Evolutionary conservation across 108 stramenopile species (phyloP), one percentile per base, ranked within the genome.

Genomic region (Skeletonema marinoi): DNA sequence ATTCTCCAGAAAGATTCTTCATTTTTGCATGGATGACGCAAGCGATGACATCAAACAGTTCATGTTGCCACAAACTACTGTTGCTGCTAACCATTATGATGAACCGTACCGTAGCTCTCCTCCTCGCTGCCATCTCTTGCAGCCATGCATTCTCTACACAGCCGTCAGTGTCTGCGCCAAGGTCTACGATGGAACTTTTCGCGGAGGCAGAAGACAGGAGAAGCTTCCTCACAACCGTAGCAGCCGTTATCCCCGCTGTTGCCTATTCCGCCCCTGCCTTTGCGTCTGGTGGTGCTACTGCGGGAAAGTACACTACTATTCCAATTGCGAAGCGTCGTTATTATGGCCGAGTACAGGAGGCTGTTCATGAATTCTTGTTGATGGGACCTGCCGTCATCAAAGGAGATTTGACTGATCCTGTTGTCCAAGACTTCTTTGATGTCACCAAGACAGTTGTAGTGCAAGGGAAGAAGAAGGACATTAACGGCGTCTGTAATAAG

Each of bases 241-340:
- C 51, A 5, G 58, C 65, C 13, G 70, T 50, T 17, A 50, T 79
- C 36, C 51, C 78, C n/a, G 35, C 68, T 17, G 16, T 68, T 8
- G 65, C 64, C 8, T 29, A 19, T 11, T 32, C 71, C 31, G 32
- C 30, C 4, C 56, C 78, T 32, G 32, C 78, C 12, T 29, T 59
- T 51, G 78, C 78, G 4, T 73, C 71, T 16, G 78, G 78, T 56
- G 54, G 54, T 46, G 94, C 94, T 13, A 95, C 94, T 17, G 94
- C 94, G 0, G 94, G 94, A 72, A 92, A 90, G 65, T 95, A 95
- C 78, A 92, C 93, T 66, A 93, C 92, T 12, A 93, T 93, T 67
- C 92, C 92, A 21, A 93, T 93, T 68, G 92, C 92, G 12, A 93
- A 93, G 61, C 77, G 93, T 63, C 81, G 93, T 10, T 94, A 94